Base-by-base conservation (phyloP, 305 asterid species). In the Solanum hybrid region DNA sequence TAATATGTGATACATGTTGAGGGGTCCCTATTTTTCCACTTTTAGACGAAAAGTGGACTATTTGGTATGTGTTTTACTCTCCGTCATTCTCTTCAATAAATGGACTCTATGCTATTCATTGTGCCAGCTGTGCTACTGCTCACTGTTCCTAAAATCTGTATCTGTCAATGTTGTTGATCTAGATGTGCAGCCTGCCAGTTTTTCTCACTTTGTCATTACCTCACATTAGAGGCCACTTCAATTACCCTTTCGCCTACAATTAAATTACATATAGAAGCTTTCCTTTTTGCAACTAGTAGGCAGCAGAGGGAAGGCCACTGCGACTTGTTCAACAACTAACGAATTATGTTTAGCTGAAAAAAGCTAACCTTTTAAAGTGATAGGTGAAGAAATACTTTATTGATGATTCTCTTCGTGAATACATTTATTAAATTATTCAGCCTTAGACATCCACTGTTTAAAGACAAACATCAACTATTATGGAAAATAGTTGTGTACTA, bases 101-200 rank as follows among this genome's bases (percentile, higher is more conserved):
- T 86, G 90, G 89, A 92, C 79, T 85, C 91, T 36, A 80, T 89
- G 87, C 92, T 89, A 89, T 87, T 92, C 85, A 91, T 90, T 92
- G 86, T 87, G 91, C 93, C 92, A 92, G 94, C 93, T 92, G 92
- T 88, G 68, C 22, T 88, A 89, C 91, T 89, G 78, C 90, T 92
- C 82, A 61, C 89, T 89, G 73, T 81, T 84, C 91, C 92, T 78
- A 17, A 73, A 87, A 83, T 27, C 87, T 90, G 61, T 81, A 65
- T 89, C 89, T 87, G 79, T 90, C 89, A 72, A 89, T 88, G 84
- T 91, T 84, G 45, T 37, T 57, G 85, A 51, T 83, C 87, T 73
- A 78, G 27, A 61, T 91, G 65, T 88, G 89, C 41, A 75, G 70
- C 89, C 84, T 91, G 61, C 72, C 41, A 26, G 86, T 77, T 88